Percentiles rank a stretch among this genome's conserved stretches.
phyloP scores from a whole-genome alignment of 306 rosid species.

The Mucuna pruriens region DNA sequence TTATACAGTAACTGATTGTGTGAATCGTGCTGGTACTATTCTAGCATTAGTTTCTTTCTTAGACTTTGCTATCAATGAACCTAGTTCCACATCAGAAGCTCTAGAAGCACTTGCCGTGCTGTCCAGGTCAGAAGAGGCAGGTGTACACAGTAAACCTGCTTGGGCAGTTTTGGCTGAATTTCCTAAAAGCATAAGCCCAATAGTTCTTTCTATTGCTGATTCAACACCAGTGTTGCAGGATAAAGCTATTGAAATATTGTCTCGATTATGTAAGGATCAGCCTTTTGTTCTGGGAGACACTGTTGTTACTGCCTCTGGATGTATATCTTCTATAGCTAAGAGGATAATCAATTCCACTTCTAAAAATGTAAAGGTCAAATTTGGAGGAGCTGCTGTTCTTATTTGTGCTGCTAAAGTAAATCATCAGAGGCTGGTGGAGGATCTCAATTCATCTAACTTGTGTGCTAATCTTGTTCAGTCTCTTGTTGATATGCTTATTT shows the following conservation, averaged over 20 bases:
- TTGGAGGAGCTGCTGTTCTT: constrained; percentile 89
- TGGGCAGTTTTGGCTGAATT: constrained; percentile 92
- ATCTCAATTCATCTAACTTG: constrained; percentile 70
- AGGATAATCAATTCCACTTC: constrained; percentile 80
- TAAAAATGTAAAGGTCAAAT: constrained; percentile 65
- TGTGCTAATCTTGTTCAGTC: constrained; percentile 74
- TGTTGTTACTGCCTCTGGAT: constrained; percentile 68
- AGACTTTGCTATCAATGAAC: constrained; percentile 67
- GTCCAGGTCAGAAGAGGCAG: constrained; percentile 65
- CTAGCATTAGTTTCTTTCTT: constrained; percentile 93
- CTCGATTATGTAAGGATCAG: constrained; percentile 89
- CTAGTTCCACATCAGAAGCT: constrained; percentile 76
- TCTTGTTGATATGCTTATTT: constrained; percentile 69
- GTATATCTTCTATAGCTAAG: constrained; percentile 72
- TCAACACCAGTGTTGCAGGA: constrained; percentile 82
- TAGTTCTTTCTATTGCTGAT: constrained; percentile 80
- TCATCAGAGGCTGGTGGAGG: constrained; percentile 84
- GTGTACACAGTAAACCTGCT: constrained; percentile 72
- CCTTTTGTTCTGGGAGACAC: constrained; percentile 76
- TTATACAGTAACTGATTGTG: constrained; percentile 73
- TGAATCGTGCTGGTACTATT: constrained; percentile 90
- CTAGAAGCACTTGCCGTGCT: constrained; percentile 93
- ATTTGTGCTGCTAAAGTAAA: constrained; percentile 89
- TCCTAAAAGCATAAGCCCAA: constrained; percentile 84
- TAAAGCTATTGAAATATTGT: constrained; percentile 90